Base-by-base conservation (phyloP, 768 basidiomycete species). In the Leccinum arenicola region DNA sequence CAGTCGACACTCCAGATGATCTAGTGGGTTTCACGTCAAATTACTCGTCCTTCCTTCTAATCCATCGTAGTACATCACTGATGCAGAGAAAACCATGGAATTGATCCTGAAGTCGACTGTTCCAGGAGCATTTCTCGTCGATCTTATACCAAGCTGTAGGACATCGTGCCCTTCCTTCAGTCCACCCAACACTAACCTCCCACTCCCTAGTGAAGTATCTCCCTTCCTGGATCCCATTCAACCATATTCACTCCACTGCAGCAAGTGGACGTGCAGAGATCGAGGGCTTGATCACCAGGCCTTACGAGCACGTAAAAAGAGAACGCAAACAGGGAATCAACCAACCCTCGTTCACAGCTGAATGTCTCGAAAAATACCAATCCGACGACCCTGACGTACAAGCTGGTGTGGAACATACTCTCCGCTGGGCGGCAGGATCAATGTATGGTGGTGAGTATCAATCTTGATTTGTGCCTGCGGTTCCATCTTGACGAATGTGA, bases 101-200 rank as follows among this genome's bases (percentile, higher is more conserved):
- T 59, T 72, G 43, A 52, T 74, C 25, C 61, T 57, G n/a, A 57
- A 59, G 35, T 67, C 64, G 4, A 68, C 62, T 3, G 55, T 66
- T 3, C 73, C 72, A 2, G 74, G 74, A 29, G 66, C 73, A 8
- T 75, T 61, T 35, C 54, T 74, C 3, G 62, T 60, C 15, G 74
- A 75, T 55, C 36, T 73, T 19, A 29, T 74, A 19, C 73, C 74
- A 9, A 25, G 43, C 14, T 55, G 72, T 71, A 53, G 54, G 68
- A 52, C 15, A 48, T 40, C 35, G 9, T 58, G 29, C 19, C 49
- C 9, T 5, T 6, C 21, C 27, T 45, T 48, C 52, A 43, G 2
- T 7, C 4, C 14, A 23, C 12, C 25, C 15, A 9, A 52, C 15
- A 19, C 29, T 52, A 15, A 55, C 33, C n/a, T 40, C 23, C 27